phyloP scores from a whole-genome alignment of 2,329 filamentous ascomycete genomes.

The Akanthomyces uredinophilus region DNA sequence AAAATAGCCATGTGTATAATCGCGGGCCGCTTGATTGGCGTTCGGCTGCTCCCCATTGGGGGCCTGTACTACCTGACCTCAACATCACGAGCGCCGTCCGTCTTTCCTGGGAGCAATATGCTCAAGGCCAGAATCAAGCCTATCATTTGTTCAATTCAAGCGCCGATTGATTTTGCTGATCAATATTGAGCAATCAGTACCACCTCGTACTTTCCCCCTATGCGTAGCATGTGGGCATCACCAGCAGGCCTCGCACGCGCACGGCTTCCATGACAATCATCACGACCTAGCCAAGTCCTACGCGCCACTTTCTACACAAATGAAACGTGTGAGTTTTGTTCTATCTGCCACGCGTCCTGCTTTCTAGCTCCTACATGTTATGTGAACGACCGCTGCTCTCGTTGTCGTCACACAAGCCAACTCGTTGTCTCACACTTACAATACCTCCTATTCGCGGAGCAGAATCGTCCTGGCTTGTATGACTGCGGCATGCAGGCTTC shows the following conservation, averaged over 20 bases:
- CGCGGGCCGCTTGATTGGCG: not conserved
- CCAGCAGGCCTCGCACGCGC: not conserved
- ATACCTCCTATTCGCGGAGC: not conserved
- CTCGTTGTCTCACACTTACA: not conserved
- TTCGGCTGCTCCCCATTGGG: not conserved
- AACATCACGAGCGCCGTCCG: not conserved
- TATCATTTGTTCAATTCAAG: too few relatives aligned
- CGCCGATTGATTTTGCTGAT: not conserved
- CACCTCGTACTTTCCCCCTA: not conserved
- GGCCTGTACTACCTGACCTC: not conserved
- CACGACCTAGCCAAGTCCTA: too few relatives aligned
- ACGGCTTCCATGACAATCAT: not conserved
- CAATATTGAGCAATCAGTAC: not conserved
- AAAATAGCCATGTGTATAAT: not conserved
- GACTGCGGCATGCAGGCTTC: not conserved
- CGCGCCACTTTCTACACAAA: too few relatives aligned
- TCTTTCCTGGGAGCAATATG: not conserved
- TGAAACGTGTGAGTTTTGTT: too few relatives aligned
- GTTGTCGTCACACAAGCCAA: not conserved
- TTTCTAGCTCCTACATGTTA: not conserved
- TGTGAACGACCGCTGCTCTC: not conserved
- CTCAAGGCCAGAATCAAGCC: not conserved
- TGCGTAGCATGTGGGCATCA: not conserved
- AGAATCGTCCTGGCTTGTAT: not conserved
- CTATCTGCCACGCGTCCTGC: too few relatives aligned